Evolutionary conservation across 305 asterid species (phyloP).

Genomic region (Petunia hybrid): DNA sequence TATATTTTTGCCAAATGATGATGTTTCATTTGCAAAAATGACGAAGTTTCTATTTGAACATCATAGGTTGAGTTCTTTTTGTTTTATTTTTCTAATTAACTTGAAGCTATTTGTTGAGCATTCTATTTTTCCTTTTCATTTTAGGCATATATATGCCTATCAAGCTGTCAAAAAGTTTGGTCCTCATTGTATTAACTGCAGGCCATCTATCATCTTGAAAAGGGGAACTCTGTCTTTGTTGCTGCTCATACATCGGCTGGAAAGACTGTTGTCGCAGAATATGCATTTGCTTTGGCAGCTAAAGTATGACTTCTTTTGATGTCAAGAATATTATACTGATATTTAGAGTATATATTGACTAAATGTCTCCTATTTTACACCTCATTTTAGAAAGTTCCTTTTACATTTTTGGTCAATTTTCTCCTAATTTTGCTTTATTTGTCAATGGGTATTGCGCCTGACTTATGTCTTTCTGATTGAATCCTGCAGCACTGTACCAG

Average conservation of each 20-base stretch:
- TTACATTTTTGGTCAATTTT: conserved; percentile 7
- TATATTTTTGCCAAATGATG: neutral
- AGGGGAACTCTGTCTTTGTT: conserved; percentile 95
- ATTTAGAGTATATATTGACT: neutral
- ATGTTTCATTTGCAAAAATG: conserved; percentile 8
- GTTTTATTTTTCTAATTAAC: neutral
- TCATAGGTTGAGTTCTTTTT: conserved; percentile 24
- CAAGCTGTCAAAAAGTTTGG: conserved; percentile 10
- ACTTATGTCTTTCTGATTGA: conserved; percentile 12
- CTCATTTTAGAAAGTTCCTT: neutral
- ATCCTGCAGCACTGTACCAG: conserved; percentile 93
- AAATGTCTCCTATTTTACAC: conserved; percentile 23
- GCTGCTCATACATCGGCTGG: conserved; percentile 99
- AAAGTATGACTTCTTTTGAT: conserved; percentile 56
- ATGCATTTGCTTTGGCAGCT: conserved; percentile 97
- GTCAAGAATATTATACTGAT: conserved; percentile 2
- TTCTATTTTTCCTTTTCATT: neutral
- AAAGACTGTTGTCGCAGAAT: conserved; percentile 96
- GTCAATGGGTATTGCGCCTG: conserved; percentile 4
- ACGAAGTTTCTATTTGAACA: neutral
- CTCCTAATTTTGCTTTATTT: neutral
- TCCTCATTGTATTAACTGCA: conserved; percentile 46
- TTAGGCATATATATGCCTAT: conserved; percentile 16
- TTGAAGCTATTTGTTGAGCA: conserved; percentile 10
- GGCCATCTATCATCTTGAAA: conserved; percentile 97